Percentiles rank a stretch among this genome's conserved stretches.
phyloP scores from a whole-genome alignment of 345 rosid genomes.

The Iberis pinnata region DNA sequence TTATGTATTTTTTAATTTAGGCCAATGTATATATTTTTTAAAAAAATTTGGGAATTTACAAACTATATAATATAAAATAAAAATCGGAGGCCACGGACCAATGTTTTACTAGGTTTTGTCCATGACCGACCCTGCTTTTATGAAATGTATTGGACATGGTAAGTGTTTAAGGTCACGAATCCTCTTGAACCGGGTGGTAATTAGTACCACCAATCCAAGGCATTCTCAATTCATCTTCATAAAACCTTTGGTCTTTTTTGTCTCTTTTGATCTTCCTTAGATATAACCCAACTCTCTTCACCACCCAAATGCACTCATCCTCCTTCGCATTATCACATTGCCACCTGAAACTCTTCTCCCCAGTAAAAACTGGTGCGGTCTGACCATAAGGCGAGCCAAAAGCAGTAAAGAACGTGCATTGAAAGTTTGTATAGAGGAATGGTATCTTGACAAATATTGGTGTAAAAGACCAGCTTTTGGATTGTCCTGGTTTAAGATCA shows the following conservation, averaged over 20 bases:
- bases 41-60: too few relatives aligned
- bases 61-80: too few relatives aligned
- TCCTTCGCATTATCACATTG: constrained; percentile 22
- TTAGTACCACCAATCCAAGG: constrained; percentile 28
- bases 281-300: constrained; percentile 20
- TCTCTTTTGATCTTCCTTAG: constrained; percentile 24
- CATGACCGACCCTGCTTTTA: too few relatives aligned
- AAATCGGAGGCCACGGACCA: too few relatives aligned
- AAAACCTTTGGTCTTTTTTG: constrained; percentile 9
- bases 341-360: constrained; percentile 26
- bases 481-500: constrained; percentile 6
- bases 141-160: background rate
- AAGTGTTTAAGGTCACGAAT: background rate
- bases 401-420: constrained; percentile 23
- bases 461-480: constrained; percentile 31
- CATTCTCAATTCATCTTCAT: constrained; percentile 8
- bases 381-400: constrained; percentile 25
- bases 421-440: constrained; percentile 24
- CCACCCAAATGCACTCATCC: constrained; percentile 32
- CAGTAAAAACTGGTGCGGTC: constrained; percentile 23
- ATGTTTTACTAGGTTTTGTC: too few relatives aligned
- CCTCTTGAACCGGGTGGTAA: constrained; percentile 15
- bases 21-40: too few relatives aligned
- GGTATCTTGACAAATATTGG: constrained; percentile 28
- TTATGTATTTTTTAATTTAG: background rate